Base-by-base conservation (phyloP, 1,139 yeast genomes). In the Nakaseomyces kungkrabaensis region DNA sequence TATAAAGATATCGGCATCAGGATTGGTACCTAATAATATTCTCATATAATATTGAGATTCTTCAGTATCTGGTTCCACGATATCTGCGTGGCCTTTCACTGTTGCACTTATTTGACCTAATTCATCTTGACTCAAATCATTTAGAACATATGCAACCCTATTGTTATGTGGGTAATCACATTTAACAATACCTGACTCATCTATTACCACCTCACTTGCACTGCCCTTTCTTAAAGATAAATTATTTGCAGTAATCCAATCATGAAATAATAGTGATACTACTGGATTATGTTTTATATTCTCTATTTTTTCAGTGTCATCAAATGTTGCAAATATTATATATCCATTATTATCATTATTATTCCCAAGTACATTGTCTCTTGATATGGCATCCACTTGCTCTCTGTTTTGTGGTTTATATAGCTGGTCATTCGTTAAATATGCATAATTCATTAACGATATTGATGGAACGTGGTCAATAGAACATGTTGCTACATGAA, bases 401-500 rank as follows among this genome's bases (percentile, higher is more conserved):
- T 17, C 26, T 1, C 13, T 38, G 7, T 29, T 6, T 25, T 25
- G 42, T 10, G 31, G 31, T 24, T 24, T 9, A 11, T 13, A 77
- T 44, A 68, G 56, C 27, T 68, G 65, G 10, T 62, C 60, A 4
- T 70, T 60, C 9, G 72, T 67, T 9, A 81, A 66, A 57, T 80
- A 87, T 4, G 92, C 81, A 65, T 85, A 90, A 68, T 87, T 89
- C 97, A 90, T 89, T 57, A 90, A 73, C 10, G 92, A 78, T 4
- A 88, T 94, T 57, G 90, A 94, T 6, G 97, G 97, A 24, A 75
- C 63, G 52, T 81, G 76, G 49, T 80, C 70, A 29, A 72, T 66
- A 45, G 74, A 69, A 53, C 86, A 78, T 1, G 97, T 90, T 5
- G 90, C 96, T 48, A 90, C 73, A 66, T 90, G 97, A 46, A 89